Percentiles rank a stretch among this genome's conserved stretches.
phyloP scores from a whole-genome alignment of 192 early-diverging fungal genomes.

The Nowakowskiella sp. region DNA sequence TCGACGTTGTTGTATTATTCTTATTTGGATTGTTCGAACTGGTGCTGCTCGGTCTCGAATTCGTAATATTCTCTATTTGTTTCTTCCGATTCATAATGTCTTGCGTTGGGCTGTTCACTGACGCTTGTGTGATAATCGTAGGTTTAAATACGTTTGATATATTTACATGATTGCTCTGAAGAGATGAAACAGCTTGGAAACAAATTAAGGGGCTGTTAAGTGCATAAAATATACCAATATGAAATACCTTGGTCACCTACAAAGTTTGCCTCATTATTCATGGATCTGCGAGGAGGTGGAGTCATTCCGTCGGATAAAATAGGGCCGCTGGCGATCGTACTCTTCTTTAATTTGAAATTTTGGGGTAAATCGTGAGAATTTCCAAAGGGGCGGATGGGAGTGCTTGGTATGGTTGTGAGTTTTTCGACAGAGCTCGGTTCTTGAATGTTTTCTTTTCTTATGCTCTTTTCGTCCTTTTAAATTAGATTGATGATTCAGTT shows the following conservation, averaged over 20 bases:
- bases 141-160: not conserved
- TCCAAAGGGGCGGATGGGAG: too few relatives aligned
- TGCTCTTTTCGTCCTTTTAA: too few relatives aligned
- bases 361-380: slow-evolving; percentile 15
- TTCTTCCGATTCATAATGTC: slow-evolving; percentile 33
- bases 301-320: slow-evolving; percentile 32
- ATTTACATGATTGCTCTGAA: not conserved
- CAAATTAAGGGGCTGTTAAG: too few relatives aligned
- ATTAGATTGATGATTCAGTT: too few relatives aligned
- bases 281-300: too few relatives aligned
- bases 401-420: too few relatives aligned
- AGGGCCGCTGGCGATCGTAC: slow-evolving; percentile 34
- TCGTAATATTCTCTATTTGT: slow-evolving; percentile 17
- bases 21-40: not conserved
- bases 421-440: too few relatives aligned
- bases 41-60: not conserved
- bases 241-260: too few relatives aligned
- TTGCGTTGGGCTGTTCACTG: not conserved
- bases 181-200: not conserved
- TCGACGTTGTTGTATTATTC: slow-evolving; percentile 2
- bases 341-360: slow-evolving; percentile 36
- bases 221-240: too few relatives aligned
- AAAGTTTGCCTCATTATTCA: too few relatives aligned
- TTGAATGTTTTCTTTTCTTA: too few relatives aligned
- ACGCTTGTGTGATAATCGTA: not conserved